Evolutionary conservation across 2,329 filamentous ascomycete species (phyloP).

Genomic region (Penicillium aurantiogriseum): DNA sequence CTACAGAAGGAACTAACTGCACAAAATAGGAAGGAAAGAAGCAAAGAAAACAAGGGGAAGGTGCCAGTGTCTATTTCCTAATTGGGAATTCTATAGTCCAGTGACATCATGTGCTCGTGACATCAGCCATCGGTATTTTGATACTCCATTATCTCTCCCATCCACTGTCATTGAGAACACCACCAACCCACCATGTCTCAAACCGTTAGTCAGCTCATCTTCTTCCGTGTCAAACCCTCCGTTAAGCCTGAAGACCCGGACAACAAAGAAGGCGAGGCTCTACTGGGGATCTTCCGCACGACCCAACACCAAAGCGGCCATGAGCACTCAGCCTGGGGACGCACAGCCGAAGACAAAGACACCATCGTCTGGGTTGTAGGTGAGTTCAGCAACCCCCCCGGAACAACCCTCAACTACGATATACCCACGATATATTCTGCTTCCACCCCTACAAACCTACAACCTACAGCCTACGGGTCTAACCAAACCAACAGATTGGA

Average conservation of each 20-base stretch:
- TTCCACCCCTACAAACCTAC: neutral
- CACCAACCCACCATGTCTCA: slow-evolving; percentile 23
- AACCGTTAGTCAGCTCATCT: slow-evolving; percentile 36
- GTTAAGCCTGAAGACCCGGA: slow-evolving; percentile 40
- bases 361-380: slow-evolving; percentile 40
- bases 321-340: slow-evolving; percentile 38
- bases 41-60: neutral
- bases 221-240: slow-evolving; percentile 37
- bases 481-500: slow-evolving; percentile 31
- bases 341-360: slow-evolving; percentile 37
- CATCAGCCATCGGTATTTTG: slow-evolving; percentile 2
- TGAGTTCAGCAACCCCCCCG: slow-evolving; percentile 17
- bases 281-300: slow-evolving; percentile 30
- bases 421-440: neutral
- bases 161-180: neutral
- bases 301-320: slow-evolving; percentile 37
- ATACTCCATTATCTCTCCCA: neutral
- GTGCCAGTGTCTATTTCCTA: neutral
- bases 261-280: slow-evolving; percentile 32
- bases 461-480: neutral
- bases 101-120: slow-evolving; percentile 3
- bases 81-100: neutral
- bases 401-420: neutral
- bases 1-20: neutral
- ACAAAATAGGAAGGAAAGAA: neutral